These are phyloP conservation scores for Neopestalotiopsis rosae DNA, from an alignment of 2,329 filamentous ascomycete species.

Conservation along the genomic window DNA sequence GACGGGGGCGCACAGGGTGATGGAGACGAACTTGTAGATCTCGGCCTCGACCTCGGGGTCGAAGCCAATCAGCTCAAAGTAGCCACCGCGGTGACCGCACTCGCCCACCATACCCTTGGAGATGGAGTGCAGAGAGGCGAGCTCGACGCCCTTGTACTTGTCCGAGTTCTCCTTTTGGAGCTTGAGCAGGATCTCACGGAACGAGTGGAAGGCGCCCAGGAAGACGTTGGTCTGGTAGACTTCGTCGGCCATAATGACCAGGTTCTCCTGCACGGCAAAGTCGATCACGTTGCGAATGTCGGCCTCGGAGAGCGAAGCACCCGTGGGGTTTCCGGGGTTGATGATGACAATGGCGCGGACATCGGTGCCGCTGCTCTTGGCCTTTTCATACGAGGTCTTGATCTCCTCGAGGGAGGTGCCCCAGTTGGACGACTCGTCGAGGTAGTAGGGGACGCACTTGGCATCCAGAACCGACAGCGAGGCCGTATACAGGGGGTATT, in stretches of 20 bases:
- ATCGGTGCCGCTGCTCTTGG: slow-evolving; percentile 78
- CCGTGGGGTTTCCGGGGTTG: slow-evolving; percentile 98
- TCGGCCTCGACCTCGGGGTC: slow-evolving; percentile 83
- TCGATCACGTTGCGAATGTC: slow-evolving; percentile 87
- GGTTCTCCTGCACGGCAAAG: slow-evolving; percentile 81
- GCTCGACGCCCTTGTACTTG: slow-evolving; percentile 83
- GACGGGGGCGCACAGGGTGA: slow-evolving; percentile 94
- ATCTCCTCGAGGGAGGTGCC: slow-evolving; percentile 86
- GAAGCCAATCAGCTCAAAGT: slow-evolving; percentile 95
- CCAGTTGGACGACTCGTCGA: slow-evolving; percentile 88
- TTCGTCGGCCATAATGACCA: slow-evolving; percentile 94
- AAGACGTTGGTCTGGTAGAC: slow-evolving; percentile 99
- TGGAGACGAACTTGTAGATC: slow-evolving; percentile 98
- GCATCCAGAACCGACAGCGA: slow-evolving; percentile 87
- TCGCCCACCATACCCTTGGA: slow-evolving; percentile 99
- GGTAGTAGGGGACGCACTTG: slow-evolving; percentile 87
- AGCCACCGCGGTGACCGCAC: slow-evolving; percentile 96
- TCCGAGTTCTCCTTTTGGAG: slow-evolving; percentile 77
- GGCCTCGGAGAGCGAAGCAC: slow-evolving; percentile 78
- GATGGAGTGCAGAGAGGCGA: slow-evolving; percentile 89
- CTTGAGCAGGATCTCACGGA: slow-evolving; percentile 86
- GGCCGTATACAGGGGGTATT: slow-evolving; percentile 97
- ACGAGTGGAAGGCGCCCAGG: slow-evolving; percentile 89
- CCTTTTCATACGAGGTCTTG: slow-evolving; percentile 73
- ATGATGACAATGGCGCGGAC: slow-evolving; percentile 95